Percentiles rank a stretch among this genome's conserved stretches.
Conservation (phyloP, 371 early-diverging fungal species). For the Lichtheimia hyalospora region DNA sequence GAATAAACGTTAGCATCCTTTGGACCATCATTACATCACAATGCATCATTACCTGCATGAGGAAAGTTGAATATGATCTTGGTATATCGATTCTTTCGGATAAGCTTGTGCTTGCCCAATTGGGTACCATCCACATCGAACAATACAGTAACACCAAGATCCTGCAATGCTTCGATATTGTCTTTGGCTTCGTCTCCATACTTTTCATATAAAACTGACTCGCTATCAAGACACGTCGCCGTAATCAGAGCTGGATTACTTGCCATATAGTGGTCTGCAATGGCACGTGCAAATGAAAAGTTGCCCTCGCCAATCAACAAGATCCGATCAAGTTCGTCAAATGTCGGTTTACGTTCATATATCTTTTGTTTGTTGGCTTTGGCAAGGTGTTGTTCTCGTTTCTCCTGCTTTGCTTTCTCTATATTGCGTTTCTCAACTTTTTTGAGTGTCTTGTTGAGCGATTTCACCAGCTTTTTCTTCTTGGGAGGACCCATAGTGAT, state of each 20-base stretch:
- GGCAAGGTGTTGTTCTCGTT: background rate
- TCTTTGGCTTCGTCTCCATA: slow-evolving; percentile 73
- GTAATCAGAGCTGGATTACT: slow-evolving; percentile 52
- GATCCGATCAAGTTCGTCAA: slow-evolving; percentile 50
- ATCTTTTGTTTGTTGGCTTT: slow-evolving; percentile 12
- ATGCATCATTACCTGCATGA: slow-evolving; percentile 68
- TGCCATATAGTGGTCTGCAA: slow-evolving; percentile 54
- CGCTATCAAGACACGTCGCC: slow-evolving; percentile 82
- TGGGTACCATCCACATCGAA: slow-evolving; percentile 84
- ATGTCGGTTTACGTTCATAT: slow-evolving; percentile 32
- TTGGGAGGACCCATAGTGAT: slow-evolving; percentile 7
- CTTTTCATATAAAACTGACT: slow-evolving; percentile 68
- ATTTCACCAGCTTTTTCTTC: slow-evolving; percentile 15
- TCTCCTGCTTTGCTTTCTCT: slow-evolving; percentile 3
- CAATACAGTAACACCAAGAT: slow-evolving; percentile 66
- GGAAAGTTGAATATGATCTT: slow-evolving; percentile 96
- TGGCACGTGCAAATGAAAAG: slow-evolving; percentile 80
- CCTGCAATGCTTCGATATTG: slow-evolving; percentile 59
- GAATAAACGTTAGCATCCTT: too few relatives aligned
- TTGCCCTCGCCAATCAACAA: slow-evolving; percentile 83
- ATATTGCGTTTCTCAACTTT: slow-evolving; percentile 1
- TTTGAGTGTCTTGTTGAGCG: slow-evolving; percentile 10
- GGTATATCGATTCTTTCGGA: slow-evolving; percentile 64
- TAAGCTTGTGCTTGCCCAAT: slow-evolving; percentile 53
- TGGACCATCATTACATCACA: background rate